Conservation (phyloP, 2,329 filamentous ascomycete genomes). For the Claviceps sp. region DNA sequence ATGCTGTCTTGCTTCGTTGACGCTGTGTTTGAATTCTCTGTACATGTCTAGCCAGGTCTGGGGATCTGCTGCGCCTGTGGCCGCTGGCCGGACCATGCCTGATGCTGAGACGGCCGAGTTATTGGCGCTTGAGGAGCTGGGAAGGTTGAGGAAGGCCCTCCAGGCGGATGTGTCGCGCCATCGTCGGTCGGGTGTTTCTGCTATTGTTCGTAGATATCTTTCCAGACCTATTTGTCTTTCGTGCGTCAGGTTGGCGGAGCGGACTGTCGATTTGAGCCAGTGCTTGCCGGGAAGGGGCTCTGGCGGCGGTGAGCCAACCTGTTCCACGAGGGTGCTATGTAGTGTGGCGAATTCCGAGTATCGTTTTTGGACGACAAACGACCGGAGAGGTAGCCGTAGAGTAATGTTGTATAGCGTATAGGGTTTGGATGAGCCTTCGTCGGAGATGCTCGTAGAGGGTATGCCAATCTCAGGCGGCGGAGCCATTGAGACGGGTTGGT, state of each 20-base stretch:
- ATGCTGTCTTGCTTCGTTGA: slow-evolving; percentile 51
- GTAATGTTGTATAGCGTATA: slow-evolving; percentile 71
- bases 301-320: slow-evolving; percentile 52
- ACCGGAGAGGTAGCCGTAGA: slow-evolving; percentile 61
- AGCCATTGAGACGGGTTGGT: slow-evolving; percentile 33
- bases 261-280: slow-evolving; percentile 63
- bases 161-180: slow-evolving; percentile 65
- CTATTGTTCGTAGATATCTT: slow-evolving; percentile 57
- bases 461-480: slow-evolving; percentile 55
- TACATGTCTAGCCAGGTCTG: slow-evolving; percentile 67
- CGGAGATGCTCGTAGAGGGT: slow-evolving; percentile 47
- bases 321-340: slow-evolving; percentile 45
- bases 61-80: slow-evolving; percentile 38
- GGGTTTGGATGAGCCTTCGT: slow-evolving; percentile 41
- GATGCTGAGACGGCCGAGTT: slow-evolving; percentile 35
- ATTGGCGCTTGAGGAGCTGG: slow-evolving; percentile 31
- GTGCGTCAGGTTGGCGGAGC: slow-evolving; percentile 56
- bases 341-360: slow-evolving; percentile 68
- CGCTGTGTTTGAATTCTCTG: slow-evolving; percentile 53
- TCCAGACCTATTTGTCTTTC: slow-evolving; percentile 56
- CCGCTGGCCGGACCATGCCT: slow-evolving; percentile 27
- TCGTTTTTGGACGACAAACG: slow-evolving; percentile 64
- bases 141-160: slow-evolving; percentile 61
- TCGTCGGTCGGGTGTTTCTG: slow-evolving; percentile 56
- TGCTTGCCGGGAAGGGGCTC: slow-evolving; percentile 56